These are phyloP conservation scores for Penicillium robsamsonii DNA, from an alignment of 495 filamentous ascomycete species.

Conservation along the genomic window DNA sequence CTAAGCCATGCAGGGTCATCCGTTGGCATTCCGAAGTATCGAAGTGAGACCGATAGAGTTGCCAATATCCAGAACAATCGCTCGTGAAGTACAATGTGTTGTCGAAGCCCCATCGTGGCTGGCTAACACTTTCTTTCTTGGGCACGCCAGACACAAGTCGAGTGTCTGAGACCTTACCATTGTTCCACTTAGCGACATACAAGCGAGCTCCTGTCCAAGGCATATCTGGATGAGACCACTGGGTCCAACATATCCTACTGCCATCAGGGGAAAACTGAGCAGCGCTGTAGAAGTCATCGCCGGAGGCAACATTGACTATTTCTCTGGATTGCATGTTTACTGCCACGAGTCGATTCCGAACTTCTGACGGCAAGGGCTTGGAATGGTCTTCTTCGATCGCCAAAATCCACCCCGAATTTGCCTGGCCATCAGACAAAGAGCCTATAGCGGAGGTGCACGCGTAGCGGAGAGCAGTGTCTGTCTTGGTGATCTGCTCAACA, in stretches of 20 bases:
- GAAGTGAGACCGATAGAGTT: constrained; percentile 26
- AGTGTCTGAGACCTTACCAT: constrained; percentile 10
- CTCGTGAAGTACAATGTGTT: constrained; percentile 35
- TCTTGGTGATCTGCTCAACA: constrained; percentile 22
- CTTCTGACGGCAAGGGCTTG: constrained; percentile 15
- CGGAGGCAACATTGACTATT: constrained; percentile 25
- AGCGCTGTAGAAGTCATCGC: constrained; percentile 43
- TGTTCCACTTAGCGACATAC: constrained; percentile 30
- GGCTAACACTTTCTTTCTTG: constrained; percentile 25
- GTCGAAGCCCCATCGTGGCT: constrained; percentile 38
- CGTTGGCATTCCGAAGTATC: constrained; percentile 5
- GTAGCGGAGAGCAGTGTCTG: constrained; percentile 4
- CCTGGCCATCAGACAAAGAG: constrained; percentile 21
- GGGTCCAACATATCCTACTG: constrained; percentile 34
- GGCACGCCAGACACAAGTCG: constrained; percentile 22
- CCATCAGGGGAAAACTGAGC: constrained; percentile 41
- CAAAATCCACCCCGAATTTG: constrained; percentile 26
- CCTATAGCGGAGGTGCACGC: constrained; percentile 26
- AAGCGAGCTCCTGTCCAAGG: constrained; percentile 37
- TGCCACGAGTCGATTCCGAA: constrained; percentile 35
- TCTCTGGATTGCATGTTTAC: constrained; percentile 29
- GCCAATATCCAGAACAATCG: constrained; percentile 33
- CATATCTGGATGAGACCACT: constrained; percentile 46
- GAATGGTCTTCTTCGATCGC: constrained; percentile 42
- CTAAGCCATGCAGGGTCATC: constrained; percentile 29